Evolutionary conservation across 129 eudicot species (phyloP).

Genomic region (Flaveria robusta): DNA sequence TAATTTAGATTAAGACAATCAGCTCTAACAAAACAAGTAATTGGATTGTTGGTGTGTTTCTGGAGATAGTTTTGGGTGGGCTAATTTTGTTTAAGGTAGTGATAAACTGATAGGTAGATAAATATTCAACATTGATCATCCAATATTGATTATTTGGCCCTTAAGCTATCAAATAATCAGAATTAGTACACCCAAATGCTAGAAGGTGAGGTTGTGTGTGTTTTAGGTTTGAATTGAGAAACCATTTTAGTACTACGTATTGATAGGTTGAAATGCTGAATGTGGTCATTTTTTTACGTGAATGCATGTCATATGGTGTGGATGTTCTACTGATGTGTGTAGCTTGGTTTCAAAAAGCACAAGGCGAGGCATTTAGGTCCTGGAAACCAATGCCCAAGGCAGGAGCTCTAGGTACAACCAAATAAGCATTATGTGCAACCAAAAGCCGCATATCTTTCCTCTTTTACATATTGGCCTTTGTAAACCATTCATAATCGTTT

Average conservation of each 20-base stretch:
- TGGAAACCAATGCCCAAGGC: too few relatives aligned
- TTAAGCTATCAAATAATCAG: not conserved
- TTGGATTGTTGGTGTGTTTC: not conserved
- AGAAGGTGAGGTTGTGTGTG: conserved; percentile 1
- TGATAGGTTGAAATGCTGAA: not conserved
- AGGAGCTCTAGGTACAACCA: too few relatives aligned
- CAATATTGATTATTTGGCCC: not conserved
- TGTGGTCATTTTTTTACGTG: not conserved
- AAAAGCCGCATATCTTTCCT: too few relatives aligned
- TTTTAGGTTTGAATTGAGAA: not conserved
- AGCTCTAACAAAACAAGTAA: not conserved
- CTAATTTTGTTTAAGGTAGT: not conserved
- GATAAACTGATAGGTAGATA: not conserved
- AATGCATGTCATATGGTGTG: not conserved
- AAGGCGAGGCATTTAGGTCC: not conserved
- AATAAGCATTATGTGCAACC: too few relatives aligned
- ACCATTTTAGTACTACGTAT: not conserved
- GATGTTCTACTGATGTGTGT: not conserved
- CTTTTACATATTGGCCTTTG: too few relatives aligned
- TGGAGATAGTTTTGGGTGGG: not conserved
- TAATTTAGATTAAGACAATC: not conserved
- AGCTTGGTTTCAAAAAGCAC: not conserved
- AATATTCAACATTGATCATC: not conserved
- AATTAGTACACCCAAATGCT: not conserved
- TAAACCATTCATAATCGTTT: too few relatives aligned